Base-by-base conservation (phyloP, 495 filamentous ascomycete genomes). In the Podospora comata region DNA sequence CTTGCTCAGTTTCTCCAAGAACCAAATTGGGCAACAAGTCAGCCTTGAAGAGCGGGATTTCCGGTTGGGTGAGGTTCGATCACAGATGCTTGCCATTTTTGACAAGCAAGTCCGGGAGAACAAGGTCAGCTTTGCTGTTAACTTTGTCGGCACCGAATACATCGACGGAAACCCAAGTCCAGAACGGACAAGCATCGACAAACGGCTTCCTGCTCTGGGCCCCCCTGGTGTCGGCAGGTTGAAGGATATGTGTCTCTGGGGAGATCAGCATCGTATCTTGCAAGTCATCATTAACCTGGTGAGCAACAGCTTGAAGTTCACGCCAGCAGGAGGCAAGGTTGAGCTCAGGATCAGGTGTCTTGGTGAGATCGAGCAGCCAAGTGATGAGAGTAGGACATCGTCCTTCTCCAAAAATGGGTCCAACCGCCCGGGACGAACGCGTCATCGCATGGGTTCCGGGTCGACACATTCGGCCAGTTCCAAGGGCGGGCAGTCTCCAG, bases 251-350 rank as follows among this genome's bases (percentile, higher is more conserved):
- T 82, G 89, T 61, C 81, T 96, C 4, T 94, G 91, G 89, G 93
- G 93, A n/a, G 94, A 97, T 73, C 90, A 93, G 69, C 91, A 96
- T 71, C 84, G 94, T 30, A 92, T 97, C 34, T 78, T 96, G 15
- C 93, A 97, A 73, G 90, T 96, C 32, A 85, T 97, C 59, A 96
- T 97, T 80, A 97, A 97, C 74, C 83, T 97, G 16, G 92, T 97
- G 55, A 92, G 90, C 79, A 97, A 97, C 78, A 92, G 90, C 73
- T 81, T 97, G 16, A 97, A 97, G 74, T 97, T 97, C 73, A 97
- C 94, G 2, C 92, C 92, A 0, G 79, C 88, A 55, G 86, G 89
- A 7, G 93, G 93, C 11, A 86, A 82, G 56, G 89, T 96, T 2
- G 81, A 87, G 18, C 85, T 96, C 32, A 85, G 87, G 15, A 92